A percentile compares a stretch with the other conserved stretches of the same genome.
Evolutionary conservation across 73 alveolate genomes (phyloP).

Genomic region (Durusdinium trenchii): DNA sequence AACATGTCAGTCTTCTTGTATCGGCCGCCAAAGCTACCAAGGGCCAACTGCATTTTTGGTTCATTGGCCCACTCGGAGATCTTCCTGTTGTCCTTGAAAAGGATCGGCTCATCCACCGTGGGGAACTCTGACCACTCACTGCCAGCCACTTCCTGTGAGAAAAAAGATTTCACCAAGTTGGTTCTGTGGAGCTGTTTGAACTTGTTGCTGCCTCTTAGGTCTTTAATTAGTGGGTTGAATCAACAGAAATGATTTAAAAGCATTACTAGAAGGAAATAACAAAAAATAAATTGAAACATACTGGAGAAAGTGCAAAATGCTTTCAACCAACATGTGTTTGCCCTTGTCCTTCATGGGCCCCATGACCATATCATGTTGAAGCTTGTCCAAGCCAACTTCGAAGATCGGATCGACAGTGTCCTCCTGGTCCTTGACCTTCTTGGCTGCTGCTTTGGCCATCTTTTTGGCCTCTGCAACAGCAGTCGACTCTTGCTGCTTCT

Average conservation of each 20-base stretch:
- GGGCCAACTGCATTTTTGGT: conserved; percentile 23
- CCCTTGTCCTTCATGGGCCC: not conserved
- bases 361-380: not conserved
- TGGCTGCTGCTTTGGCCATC: conserved; percentile 51
- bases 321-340: no score
- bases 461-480: not conserved
- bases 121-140: not conserved
- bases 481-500: not conserved
- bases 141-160: not conserved
- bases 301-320: no score
- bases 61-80: not conserved
- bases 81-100: not conserved
- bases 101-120: not conserved
- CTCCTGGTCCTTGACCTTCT: conserved; percentile 15
- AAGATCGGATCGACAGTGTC: not conserved
- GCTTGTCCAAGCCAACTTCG: conserved; percentile 13
- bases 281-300: no score
- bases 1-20: conserved; percentile 54
- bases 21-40: conserved; percentile 48
- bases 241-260: not conserved
- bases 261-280: not conserved
- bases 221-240: not conserved
- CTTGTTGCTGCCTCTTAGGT: not conserved
- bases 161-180: not conserved
- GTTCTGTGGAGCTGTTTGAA: not conserved